A percentile compares a stretch with the other conserved stretches of the same genome.
These are phyloP conservation scores for Leishmania lainsoni DNA, from an alignment of 208 protist species.

Conservation along the genomic window DNA sequence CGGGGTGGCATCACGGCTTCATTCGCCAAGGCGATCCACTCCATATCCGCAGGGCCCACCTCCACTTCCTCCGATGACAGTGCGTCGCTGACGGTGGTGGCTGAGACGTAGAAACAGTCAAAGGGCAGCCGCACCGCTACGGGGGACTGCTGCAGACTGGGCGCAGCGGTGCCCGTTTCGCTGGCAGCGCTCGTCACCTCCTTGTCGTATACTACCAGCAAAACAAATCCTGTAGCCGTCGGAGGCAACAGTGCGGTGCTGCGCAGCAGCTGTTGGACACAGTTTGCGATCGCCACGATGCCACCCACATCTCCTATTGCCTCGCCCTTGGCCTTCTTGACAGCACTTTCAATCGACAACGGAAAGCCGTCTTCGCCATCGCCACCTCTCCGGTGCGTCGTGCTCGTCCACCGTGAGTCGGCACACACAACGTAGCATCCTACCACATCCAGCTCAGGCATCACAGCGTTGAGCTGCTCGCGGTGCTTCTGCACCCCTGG, in stretches of 20 bases:
- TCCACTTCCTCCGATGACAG: too few relatives aligned
- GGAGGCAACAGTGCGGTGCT: constrained; percentile 5
- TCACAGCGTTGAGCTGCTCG: constrained; percentile 49
- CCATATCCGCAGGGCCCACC: constrained; percentile 30
- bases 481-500: constrained; percentile 32
- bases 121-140: constrained; percentile 17
- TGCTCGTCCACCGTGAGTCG: background rate
- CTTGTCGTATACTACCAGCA: constrained; percentile 23
- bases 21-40: constrained; percentile 30
- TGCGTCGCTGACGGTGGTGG: background rate
- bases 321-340: constrained; percentile 7
- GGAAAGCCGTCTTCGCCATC: background rate
- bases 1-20: background rate
- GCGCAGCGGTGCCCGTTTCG: background rate
- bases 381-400: background rate
- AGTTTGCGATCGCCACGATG: constrained; percentile 38
- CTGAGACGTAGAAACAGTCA: constrained; percentile 10
- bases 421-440: constrained; percentile 72
- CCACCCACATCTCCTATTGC: constrained; percentile 13
- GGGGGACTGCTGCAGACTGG: background rate
- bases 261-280: constrained; percentile 14
- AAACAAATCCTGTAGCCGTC: constrained; percentile 8
- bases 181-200: constrained; percentile 2
- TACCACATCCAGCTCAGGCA: constrained; percentile 51
- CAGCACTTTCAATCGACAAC: background rate